phyloP scores from a whole-genome alignment of 2,329 filamentous ascomycete species.

The Cladophialophora psammophila region DNA sequence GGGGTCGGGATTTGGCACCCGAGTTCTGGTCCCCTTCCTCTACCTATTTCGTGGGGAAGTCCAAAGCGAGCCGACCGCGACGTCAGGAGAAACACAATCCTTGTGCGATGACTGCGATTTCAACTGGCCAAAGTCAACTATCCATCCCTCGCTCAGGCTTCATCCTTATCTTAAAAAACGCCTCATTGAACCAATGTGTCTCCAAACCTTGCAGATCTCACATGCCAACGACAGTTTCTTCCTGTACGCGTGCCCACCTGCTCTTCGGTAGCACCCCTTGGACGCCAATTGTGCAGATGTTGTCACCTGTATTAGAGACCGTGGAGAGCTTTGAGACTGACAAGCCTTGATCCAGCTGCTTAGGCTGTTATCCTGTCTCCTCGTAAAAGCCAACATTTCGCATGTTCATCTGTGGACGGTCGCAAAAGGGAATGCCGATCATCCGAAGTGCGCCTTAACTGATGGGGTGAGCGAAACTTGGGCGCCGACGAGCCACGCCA shows the following conservation, averaged over 20 bases:
- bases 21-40: background rate
- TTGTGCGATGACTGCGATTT: background rate
- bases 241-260: background rate
- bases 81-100: background rate
- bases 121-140: background rate
- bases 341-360: background rate
- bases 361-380: background rate
- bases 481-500: background rate
- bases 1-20: background rate
- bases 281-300: background rate
- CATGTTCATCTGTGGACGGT: background rate
- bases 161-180: background rate
- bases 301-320: background rate
- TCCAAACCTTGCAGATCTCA: conserved; percentile 3
- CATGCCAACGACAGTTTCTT: background rate
- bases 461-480: background rate
- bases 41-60: background rate
- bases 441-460: background rate
- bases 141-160: background rate
- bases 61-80: background rate
- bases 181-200: background rate
- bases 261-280: background rate
- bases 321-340: background rate
- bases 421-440: background rate
- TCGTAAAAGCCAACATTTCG: background rate